phyloP scores from a whole-genome alignment of 495 filamentous ascomycete species.

The Amniculicola lignicola region DNA sequence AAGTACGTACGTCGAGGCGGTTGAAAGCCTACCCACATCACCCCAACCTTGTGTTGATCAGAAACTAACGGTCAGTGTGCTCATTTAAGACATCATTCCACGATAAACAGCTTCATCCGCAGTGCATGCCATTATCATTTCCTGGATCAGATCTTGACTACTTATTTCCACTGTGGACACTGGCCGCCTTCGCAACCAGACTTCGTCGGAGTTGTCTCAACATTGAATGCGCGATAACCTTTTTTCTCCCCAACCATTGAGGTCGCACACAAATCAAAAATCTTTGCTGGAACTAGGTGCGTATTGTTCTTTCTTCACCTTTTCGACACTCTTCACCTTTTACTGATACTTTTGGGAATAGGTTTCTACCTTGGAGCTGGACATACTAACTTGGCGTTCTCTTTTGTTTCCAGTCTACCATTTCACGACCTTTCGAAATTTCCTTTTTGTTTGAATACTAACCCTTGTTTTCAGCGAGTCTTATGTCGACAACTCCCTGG shows the following conservation, averaged over 20 bases:
- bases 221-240: too few relatives aligned
- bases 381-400: conserved; percentile 29
- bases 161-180: too few relatives aligned
- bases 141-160: too few relatives aligned
- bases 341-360: not conserved
- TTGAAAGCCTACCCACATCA: conserved; percentile 17
- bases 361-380: not conserved
- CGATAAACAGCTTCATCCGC: too few relatives aligned
- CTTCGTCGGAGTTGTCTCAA: too few relatives aligned
- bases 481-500: conserved; percentile 25
- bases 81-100: conserved; percentile 21
- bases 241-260: too few relatives aligned
- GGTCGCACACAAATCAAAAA: too few relatives aligned
- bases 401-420: conserved; percentile 12
- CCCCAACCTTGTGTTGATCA: conserved; percentile 23
- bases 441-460: conserved; percentile 20
- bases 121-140: too few relatives aligned
- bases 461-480: conserved; percentile 30
- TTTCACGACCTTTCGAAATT: not conserved
- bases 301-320: not conserved
- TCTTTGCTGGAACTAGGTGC: not conserved
- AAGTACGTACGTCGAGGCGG: conserved; percentile 33
- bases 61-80: conserved; percentile 31
- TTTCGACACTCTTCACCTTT: not conserved
- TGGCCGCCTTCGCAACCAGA: too few relatives aligned